Base-by-base conservation (phyloP, 768 basidiomycete genomes). In the Termitomyces eurrhizus region DNA sequence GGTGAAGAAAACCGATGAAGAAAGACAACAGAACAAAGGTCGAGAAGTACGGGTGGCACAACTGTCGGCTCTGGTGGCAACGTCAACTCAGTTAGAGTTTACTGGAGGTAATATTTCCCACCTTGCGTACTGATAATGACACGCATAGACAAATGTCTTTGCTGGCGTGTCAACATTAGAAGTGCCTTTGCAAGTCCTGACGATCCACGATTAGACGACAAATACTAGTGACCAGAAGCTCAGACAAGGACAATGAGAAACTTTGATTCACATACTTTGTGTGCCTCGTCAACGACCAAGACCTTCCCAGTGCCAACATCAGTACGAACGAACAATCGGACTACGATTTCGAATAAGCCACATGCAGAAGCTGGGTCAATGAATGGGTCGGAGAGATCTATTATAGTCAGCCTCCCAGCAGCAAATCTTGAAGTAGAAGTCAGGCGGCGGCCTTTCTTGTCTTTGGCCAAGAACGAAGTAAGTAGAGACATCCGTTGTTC, bases 111-210 rank as follows among this genome's bases (percentile, higher is more conserved):
- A 26, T 16, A n/a, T 21, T 7, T 33, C 51, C 64, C 62, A 81
- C 86, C 89, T 78, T 91, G 90, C 0, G 89, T 91, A 65, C 85
- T 87, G 59, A 91, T 86, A 21, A 91, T 77, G 16, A 91, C 78
- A 8, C 89, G 79, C 84, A 89, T 88, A 0, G 82, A 86, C 6
- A 87, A 71, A 67, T 91, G 89, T 1, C 89, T 81, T 64, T 89
- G 88, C 66, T 90, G 86, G 0, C 89, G 78, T 24, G 85, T 83
- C 8, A 90, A 72, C 11, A 80, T 79, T 21, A 87, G 68, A 16
- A 91, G 69, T 8, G 83, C 76, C 21, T 81, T 80, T 0, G 87
- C 86, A 0, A 91, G 76, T 0, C 86, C 85, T 0, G 80, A 75
- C 0, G 80, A 71, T 4, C 74, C 67, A 39, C 73, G 78, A 26